Conservation (phyloP, 2,329 filamentous ascomycete species). For the Periconia macrospinosa region DNA sequence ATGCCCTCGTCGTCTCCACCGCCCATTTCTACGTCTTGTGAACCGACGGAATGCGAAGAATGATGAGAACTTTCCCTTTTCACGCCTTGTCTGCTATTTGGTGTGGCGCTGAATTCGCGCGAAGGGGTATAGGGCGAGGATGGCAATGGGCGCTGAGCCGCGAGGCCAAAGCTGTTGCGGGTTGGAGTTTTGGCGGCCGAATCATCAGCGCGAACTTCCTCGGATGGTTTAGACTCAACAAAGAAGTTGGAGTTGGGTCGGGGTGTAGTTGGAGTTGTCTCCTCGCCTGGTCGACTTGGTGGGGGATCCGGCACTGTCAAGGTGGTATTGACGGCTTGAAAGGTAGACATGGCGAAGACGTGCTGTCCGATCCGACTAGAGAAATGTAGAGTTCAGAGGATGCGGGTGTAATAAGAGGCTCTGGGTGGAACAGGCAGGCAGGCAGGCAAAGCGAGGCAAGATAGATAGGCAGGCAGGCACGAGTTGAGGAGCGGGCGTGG, state of each 20-base stretch:
- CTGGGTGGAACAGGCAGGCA: too few relatives aligned
- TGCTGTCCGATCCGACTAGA: too few relatives aligned
- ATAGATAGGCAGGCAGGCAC: not conserved
- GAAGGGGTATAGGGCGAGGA: constrained; percentile 50
- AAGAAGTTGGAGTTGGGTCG: constrained; percentile 48
- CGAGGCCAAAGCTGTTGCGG: constrained; percentile 53
- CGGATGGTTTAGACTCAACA: constrained; percentile 38
- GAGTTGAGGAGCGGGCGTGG: not conserved
- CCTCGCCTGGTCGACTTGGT: constrained; percentile 53
- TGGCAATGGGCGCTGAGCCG: constrained; percentile 51
- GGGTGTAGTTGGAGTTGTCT: constrained; percentile 60
- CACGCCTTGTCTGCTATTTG: constrained; percentile 39
- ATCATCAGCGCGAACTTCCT: constrained; percentile 44
- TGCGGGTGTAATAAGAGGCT: too few relatives aligned
- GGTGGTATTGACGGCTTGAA: constrained; percentile 63
- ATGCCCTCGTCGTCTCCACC: constrained; percentile 68
- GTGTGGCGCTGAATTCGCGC: constrained; percentile 45
- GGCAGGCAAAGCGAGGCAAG: too few relatives aligned
- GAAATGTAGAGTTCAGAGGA: too few relatives aligned
- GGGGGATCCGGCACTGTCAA: constrained; percentile 47
- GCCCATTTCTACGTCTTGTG: constrained; percentile 75
- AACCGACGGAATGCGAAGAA: constrained; percentile 62
- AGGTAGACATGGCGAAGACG: constrained; percentile 54
- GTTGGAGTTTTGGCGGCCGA: constrained; percentile 64
- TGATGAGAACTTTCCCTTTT: constrained; percentile 63